Evolutionary conservation across 108 stramenopile species (phyloP).

Genomic region (Aurantiochytrium sp.): DNA sequence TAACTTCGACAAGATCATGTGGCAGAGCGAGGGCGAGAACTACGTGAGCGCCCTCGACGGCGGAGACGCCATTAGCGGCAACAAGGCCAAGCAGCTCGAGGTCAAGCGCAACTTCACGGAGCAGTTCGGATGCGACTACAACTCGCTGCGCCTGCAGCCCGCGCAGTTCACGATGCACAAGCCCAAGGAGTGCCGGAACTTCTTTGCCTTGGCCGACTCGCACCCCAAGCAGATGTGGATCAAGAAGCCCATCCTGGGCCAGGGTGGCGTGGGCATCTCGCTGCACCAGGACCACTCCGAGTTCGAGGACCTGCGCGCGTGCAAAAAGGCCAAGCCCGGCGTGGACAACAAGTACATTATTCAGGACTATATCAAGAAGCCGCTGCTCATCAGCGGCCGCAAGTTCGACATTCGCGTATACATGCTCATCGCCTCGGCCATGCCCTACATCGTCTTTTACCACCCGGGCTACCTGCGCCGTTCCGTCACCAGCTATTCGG

Average conservation of each 20-base stretch:
- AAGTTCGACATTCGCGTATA: slow-evolving; percentile 62
- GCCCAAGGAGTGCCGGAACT: not conserved
- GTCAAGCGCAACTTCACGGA: slow-evolving; percentile 18
- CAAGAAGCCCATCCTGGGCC: not conserved
- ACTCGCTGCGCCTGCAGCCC: slow-evolving; percentile 12
- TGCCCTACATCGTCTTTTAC: slow-evolving; percentile 29
- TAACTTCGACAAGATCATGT: slow-evolving; percentile 7
- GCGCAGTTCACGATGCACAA: slow-evolving; percentile 25
- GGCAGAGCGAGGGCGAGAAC: slow-evolving; percentile 1
- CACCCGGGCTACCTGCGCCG: slow-evolving; percentile 28
- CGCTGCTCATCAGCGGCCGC: slow-evolving; percentile 52
- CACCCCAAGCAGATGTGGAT: slow-evolving; percentile 18
- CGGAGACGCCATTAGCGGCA: slow-evolving; percentile 7
- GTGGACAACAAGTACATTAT: slow-evolving; percentile 42
- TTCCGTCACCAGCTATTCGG: not conserved
- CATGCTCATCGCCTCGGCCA: slow-evolving; percentile 58
- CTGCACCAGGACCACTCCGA: not conserved
- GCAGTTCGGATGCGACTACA: slow-evolving; percentile 30
- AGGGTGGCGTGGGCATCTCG: not conserved
- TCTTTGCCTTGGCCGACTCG: not conserved
- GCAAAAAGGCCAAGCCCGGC: slow-evolving; percentile 1
- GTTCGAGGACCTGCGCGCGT: not conserved
- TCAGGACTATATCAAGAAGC: slow-evolving; percentile 48
- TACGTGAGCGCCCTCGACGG: slow-evolving; percentile 20
- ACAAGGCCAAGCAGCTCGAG: slow-evolving; percentile 31